Base-by-base conservation (phyloP, 2,329 filamentous ascomycete species). In the Fusarium acutatum region DNA sequence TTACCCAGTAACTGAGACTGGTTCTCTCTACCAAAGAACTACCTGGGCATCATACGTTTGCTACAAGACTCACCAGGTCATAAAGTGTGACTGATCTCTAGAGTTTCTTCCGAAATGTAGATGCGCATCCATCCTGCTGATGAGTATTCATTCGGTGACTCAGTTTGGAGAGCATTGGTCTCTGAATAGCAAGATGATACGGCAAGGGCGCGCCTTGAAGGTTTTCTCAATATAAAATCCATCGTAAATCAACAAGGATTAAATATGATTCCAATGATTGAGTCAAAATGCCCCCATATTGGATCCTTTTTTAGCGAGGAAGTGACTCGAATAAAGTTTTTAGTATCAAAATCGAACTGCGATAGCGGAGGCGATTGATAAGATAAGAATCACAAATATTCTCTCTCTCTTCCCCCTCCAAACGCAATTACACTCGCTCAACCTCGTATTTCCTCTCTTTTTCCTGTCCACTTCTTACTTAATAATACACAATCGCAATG, bases 281-380 rank as follows among this genome's bases (percentile, higher is more conserved):
- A 69, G 47, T 69, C 57, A 69, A 64, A 43, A n/a, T 2, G 57
- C 56, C 40, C 49, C 64, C 64, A 67, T 67, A 63, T 35, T 28
- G 13, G 1, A 56, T 28, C 37, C 41, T 34, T 38, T 63, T 50
- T 24, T 43, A 34, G 20, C 50, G 32, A 60, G 61, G 54, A 64
- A 65, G 40, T 62, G 57, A n/a, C 18, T 50, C 41, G 34, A 60
- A 46, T 50, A 43, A 58, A 65, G 59, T 49, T 69, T 20, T 28
- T 57, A 69, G 69, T 71, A 64, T 74, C 73, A 67, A 59, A 75
- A 40, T 24, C 26, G 18, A 46, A 46, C 60, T 77, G 76, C 77
- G 77, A 78, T 77, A 76, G 72, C 77, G 77, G 77, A 79, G 77
- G 60, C 64, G 78, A 79, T 79, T 77, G 77, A 79, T 79, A 79